Conservation (phyloP, 139 green algal genomes). For the Chlamydomonas sphaeroides region DNA sequence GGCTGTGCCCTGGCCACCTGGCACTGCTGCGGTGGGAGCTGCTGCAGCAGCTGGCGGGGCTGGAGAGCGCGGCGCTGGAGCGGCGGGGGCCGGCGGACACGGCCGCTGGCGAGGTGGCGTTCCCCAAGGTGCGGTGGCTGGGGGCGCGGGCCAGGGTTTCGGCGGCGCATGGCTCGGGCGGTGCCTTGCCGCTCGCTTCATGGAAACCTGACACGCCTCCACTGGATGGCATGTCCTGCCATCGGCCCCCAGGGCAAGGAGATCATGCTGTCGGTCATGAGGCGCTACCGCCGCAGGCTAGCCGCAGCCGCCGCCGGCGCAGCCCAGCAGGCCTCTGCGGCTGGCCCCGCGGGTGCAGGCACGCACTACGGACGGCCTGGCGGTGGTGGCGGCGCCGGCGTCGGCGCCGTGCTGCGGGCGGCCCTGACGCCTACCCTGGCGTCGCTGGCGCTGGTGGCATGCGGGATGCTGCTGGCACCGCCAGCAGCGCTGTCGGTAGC, state of each 20-base stretch:
- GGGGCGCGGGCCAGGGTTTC: too few relatives aligned
- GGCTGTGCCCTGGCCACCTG: slow-evolving; percentile 28
- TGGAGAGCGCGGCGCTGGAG: slow-evolving; percentile 44
- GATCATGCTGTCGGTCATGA: slow-evolving; percentile 71
- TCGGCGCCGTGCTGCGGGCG: neutral
- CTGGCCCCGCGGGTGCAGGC: neutral
- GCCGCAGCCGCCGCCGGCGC: neutral
- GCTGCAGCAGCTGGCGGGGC: slow-evolving; percentile 39
- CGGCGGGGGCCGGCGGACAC: slow-evolving; percentile 54
- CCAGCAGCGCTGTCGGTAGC: too few relatives aligned
- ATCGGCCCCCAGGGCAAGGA: slow-evolving; percentile 74
- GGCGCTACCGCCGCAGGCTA: slow-evolving; percentile 65
- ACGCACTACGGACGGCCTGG: too few relatives aligned
- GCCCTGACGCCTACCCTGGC: neutral
- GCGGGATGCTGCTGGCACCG: neutral
- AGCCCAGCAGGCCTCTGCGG: neutral
- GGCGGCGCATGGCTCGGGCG: too few relatives aligned
- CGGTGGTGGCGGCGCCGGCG: too few relatives aligned
- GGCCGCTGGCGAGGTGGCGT: slow-evolving; percentile 58
- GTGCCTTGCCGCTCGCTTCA: too few relatives aligned
- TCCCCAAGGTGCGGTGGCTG: too few relatives aligned
- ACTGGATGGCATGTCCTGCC: too few relatives aligned
- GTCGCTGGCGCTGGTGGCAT: neutral
- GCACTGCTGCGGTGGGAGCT: slow-evolving; percentile 40
- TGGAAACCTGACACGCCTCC: too few relatives aligned